Conservation (phyloP, 306 rosid species). For the Rosa rugosa region DNA sequence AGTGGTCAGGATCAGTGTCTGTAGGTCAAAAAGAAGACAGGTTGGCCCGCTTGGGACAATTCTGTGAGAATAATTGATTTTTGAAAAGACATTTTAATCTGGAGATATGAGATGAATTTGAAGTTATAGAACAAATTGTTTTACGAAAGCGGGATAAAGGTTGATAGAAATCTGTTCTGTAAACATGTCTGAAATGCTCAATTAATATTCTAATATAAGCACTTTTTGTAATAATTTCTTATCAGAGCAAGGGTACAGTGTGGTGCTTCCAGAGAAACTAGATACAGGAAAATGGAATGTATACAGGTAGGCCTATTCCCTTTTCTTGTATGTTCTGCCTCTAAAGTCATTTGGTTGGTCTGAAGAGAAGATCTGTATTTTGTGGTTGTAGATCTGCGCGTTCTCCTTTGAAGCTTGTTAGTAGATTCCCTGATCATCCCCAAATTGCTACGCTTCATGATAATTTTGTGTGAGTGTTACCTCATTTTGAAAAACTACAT, state of each 20-base stretch:
- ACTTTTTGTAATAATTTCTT: conserved; percentile 35
- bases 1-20: background rate
- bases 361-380: conserved; percentile 9
- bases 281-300: conserved; percentile 96
- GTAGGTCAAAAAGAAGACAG: background rate
- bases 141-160: background rate
- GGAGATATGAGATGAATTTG: background rate
- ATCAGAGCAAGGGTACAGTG: conserved; percentile 89
- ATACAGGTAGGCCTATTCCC: conserved; percentile 56
- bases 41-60: background rate
- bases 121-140: background rate
- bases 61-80: background rate
- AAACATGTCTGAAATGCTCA: background rate
- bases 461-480: conserved; percentile 81
- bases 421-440: conserved; percentile 77
- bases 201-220: conserved; percentile 18
- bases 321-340: conserved; percentile 21
- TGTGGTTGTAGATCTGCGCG: conserved; percentile 56
- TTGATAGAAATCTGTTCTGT: background rate
- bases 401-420: conserved; percentile 80
- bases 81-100: background rate
- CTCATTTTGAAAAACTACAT: conserved; percentile 11
- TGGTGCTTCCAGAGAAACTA: conserved; percentile 94
- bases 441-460: conserved; percentile 88
- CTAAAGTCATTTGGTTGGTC: background rate